phyloP scores from a whole-genome alignment of 2,329 filamentous ascomycete genomes.

The Aspergillus pseudoterreus region DNA sequence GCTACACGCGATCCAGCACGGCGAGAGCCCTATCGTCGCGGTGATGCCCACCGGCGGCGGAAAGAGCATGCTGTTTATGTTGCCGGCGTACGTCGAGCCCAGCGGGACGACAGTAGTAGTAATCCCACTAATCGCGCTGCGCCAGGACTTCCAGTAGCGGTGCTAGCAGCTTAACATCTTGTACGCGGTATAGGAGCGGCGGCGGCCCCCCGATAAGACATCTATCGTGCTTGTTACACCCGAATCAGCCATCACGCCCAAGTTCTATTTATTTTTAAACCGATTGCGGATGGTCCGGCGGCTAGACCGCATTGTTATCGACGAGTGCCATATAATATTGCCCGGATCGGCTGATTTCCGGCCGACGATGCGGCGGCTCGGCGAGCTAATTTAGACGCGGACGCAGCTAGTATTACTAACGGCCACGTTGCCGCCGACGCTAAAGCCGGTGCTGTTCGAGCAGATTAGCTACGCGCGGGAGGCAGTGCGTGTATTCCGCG shows the following conservation, averaged over 20 bases:
- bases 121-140: not conserved
- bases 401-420: conserved; percentile 12
- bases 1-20: not conserved
- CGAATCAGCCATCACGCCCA: not conserved
- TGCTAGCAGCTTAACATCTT: not conserved
- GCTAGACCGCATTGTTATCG: not conserved
- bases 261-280: not conserved
- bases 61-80: not conserved
- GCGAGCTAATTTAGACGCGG: not conserved
- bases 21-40: not conserved
- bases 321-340: conserved; percentile 9
- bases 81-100: not conserved
- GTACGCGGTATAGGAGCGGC: not conserved
- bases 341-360: conserved; percentile 4
- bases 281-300: not conserved
- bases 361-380: not conserved
- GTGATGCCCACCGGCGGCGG: not conserved
- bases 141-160: not conserved
- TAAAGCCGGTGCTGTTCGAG: conserved; percentile 2
- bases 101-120: not conserved
- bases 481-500: not conserved
- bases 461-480: not conserved
- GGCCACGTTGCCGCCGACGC: conserved; percentile 6
- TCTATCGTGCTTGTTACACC: not conserved
- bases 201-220: not conserved